Conservation (phyloP, 352 stramenopile species). For the Blastocystis sp. region DNA sequence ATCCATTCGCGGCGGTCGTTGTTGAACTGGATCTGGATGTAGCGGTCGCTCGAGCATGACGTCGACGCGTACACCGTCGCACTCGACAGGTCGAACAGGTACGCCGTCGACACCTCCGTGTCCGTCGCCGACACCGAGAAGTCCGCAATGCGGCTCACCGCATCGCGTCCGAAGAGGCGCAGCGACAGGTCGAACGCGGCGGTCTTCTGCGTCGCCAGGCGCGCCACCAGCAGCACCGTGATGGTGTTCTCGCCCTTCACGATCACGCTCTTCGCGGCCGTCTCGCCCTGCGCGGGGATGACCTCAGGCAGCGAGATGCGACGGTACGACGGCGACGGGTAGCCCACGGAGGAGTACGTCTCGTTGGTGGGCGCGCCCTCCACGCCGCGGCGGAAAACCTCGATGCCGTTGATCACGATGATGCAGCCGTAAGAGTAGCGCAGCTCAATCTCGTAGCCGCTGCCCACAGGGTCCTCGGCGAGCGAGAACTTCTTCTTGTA, state of each 20-base stretch:
- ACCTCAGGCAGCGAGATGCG: conserved; percentile 9
- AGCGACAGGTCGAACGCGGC: conserved; percentile 48
- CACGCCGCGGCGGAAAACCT: conserved; percentile 54
- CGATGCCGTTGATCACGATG: conserved; percentile 38
- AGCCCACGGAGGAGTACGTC: conserved; percentile 37
- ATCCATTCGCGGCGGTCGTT: conserved; percentile 70
- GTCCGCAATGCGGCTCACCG: conserved; percentile 34
- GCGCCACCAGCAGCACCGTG: conserved; percentile 21
- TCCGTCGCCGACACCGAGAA: conserved; percentile 25
- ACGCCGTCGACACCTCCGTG: neutral
- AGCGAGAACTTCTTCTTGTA: conserved; percentile 60
- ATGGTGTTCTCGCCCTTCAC: conserved; percentile 26
- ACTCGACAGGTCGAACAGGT: conserved; percentile 47
- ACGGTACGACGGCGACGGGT: neutral
- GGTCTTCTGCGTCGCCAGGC: neutral
- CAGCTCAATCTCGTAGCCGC: conserved; percentile 39
- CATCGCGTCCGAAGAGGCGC: conserved; percentile 26
- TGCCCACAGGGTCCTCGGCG: neutral
- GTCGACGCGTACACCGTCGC: conserved; percentile 23
- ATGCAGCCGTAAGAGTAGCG: conserved; percentile 29
- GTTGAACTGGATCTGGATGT: conserved; percentile 46
- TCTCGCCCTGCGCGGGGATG: neutral
- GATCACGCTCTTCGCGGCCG: neutral
- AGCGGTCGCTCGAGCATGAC: conserved; percentile 31
- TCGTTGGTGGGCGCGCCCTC: neutral